These are phyloP conservation scores for Cryphonectria naterciae DNA, from an alignment of 2,329 filamentous ascomycete genomes.

Conservation along the genomic window DNA sequence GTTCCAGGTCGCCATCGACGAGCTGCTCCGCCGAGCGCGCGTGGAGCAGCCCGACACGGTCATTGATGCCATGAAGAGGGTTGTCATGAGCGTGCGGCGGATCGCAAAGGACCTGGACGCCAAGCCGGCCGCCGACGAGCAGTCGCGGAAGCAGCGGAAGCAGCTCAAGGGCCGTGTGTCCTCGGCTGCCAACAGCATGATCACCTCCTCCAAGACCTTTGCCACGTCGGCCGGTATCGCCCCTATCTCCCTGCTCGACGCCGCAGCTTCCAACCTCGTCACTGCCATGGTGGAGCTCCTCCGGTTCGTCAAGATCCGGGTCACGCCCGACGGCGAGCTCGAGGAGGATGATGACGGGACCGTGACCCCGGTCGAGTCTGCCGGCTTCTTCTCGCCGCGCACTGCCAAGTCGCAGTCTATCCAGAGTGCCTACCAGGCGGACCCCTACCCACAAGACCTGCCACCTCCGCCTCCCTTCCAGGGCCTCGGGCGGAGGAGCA, in stretches of 20 bases:
- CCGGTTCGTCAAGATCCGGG: constrained; percentile 79
- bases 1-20: constrained; percentile 93
- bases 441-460: constrained; percentile 41
- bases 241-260: constrained; percentile 91
- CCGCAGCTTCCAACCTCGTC: constrained; percentile 87
- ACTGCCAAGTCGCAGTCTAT: constrained; percentile 35
- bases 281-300: constrained; percentile 85
- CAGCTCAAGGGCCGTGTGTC: constrained; percentile 83
- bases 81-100: constrained; percentile 79
- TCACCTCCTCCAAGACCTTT: constrained; percentile 93
- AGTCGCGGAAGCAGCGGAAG: constrained; percentile 59
- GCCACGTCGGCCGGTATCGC: constrained; percentile 80
- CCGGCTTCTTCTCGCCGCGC: constrained; percentile 68
- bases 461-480: constrained; percentile 61
- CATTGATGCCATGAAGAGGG: constrained; percentile 83
- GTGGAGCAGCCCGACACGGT: constrained; percentile 73
- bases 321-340: constrained; percentile 75
- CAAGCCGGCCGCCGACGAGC: constrained; percentile 56
- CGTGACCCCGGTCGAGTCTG: constrained; percentile 67
- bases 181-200: constrained; percentile 92
- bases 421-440: constrained; percentile 38
- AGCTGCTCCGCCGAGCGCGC: constrained; percentile 79
- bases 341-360: constrained; percentile 75
- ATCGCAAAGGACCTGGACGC: constrained; percentile 82
- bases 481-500: constrained; percentile 61